Base-by-base conservation (phyloP, 176 grass and related monocot species). In the Aegilops speltoides region DNA sequence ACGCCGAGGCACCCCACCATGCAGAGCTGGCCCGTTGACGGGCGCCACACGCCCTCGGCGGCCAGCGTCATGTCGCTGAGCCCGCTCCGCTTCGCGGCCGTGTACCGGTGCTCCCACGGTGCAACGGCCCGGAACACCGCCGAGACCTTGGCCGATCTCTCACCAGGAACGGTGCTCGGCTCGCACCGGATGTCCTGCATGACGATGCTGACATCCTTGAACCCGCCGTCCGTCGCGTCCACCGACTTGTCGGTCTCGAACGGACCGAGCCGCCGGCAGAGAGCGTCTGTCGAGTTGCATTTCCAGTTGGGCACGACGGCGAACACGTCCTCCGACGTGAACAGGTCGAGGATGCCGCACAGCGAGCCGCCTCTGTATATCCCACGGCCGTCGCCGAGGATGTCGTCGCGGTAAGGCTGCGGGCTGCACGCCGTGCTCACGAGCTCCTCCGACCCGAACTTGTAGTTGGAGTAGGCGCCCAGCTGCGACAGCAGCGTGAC, bases 161-260 rank as follows among this genome's bases (percentile, higher is more conserved):
- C 78, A 62, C 20, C 3, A 5, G 6, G 15, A 7, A 63, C 66
- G 64, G 45, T 62, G n/a, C 64, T 50, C 22, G 91, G 76, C 5
- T 93, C 89, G 68, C 95, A 97, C 59, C 95, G 85, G 19, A 95
- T 83, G 56, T 95, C 95, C 88, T 97, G 95, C 93, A 97, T 91
- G 36, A 91, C 59, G 50, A 97, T 64, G 54, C 84, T 32, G 16
- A 95, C 89, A 79, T 56, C 64, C 10, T 86, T 76, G 73, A 95
- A 95, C 4, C 84, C 84, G 2, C 90, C 87, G 64, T 97, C 90
- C 29, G 85, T 88, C 10, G 76, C 79, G 8, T 83, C 73, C 3
- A 88, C 29, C 52, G 77, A 57, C 75, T 33, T 82, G 57, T 88
- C 87, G 16, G 85, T 66, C 37, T 84, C 84, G 90, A 95, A 97